Conservation (phyloP, 352 stramenopile species). For the Blastocystis sp. region DNA sequence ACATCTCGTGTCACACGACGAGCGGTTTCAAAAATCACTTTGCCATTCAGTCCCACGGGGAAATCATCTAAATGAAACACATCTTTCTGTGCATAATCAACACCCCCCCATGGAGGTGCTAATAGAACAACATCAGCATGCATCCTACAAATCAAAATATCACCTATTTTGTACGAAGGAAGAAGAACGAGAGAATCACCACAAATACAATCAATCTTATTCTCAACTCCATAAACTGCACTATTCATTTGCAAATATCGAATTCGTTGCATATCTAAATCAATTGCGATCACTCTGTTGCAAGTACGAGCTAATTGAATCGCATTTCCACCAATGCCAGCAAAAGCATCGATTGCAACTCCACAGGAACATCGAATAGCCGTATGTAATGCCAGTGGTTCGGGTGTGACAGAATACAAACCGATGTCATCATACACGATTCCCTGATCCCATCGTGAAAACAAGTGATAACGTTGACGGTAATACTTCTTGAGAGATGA, state of each 20-base stretch:
- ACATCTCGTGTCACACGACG: constrained; percentile 72
- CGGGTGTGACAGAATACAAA: constrained; percentile 84
- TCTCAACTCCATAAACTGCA: constrained; percentile 9
- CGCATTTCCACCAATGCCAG: constrained; percentile 82
- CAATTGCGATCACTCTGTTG: constrained; percentile 69
- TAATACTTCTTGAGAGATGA: constrained; percentile 77
- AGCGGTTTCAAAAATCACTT: constrained; percentile 71
- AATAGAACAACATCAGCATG: constrained; percentile 78
- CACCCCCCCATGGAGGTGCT: constrained; percentile 78
- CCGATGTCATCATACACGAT: constrained; percentile 82
- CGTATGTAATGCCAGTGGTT: constrained; percentile 79
- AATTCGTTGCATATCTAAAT: neutral
- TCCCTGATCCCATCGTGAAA: constrained; percentile 80
- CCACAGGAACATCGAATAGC: constrained; percentile 73
- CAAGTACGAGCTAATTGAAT: constrained; percentile 82
- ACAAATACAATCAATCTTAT: constrained; percentile 50
- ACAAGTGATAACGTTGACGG: constrained; percentile 76
- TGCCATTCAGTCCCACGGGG: constrained; percentile 69
- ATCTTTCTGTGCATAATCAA: constrained; percentile 65
- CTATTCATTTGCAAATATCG: constrained; percentile 5
- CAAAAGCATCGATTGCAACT: constrained; percentile 81
- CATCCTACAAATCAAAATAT: constrained; percentile 69
- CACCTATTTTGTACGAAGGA: constrained; percentile 69
- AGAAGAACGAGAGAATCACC: constrained; percentile 8
- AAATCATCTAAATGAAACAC: constrained; percentile 27